Evolutionary conservation across 2,329 filamentous ascomycete species (phyloP).

Genomic region (Penicillium corylophilum): DNA sequence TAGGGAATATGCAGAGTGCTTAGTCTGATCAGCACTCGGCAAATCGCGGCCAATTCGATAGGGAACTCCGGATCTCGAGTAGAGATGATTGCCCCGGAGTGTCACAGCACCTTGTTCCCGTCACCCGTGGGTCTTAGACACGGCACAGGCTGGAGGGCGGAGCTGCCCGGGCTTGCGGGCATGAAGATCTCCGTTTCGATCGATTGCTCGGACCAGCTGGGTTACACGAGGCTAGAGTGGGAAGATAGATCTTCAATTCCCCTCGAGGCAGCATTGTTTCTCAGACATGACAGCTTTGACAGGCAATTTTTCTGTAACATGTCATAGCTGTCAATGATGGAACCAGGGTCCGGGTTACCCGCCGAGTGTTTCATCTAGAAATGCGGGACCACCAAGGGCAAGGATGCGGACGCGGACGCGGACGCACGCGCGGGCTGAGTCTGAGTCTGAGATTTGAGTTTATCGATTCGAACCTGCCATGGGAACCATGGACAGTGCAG

Average conservation of each 20-base stretch:
- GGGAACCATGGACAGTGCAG: neutral
- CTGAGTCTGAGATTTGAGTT: neutral
- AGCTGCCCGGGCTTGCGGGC: slow-evolving; percentile 11
- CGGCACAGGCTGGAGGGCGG: slow-evolving; percentile 15
- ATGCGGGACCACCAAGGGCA: neutral
- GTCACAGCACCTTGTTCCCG: slow-evolving; percentile 9
- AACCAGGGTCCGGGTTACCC: neutral
- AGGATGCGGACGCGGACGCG: too few relatives aligned
- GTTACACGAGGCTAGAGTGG: slow-evolving; percentile 4
- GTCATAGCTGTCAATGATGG: slow-evolving; percentile 1
- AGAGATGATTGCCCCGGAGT: slow-evolving; percentile 9
- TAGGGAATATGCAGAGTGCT: slow-evolving; percentile 3
- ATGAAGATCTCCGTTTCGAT: slow-evolving; percentile 12
- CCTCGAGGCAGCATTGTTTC: neutral
- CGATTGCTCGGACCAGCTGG: slow-evolving; percentile 9
- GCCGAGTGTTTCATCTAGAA: neutral
- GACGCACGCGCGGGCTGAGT: neutral
- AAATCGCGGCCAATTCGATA: slow-evolving; percentile 1
- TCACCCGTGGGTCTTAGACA: slow-evolving; percentile 19
- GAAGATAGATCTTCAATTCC: neutral
- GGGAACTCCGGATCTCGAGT: slow-evolving; percentile 4
- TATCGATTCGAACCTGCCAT: neutral
- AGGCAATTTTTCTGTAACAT: neutral
- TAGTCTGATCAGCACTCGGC: slow-evolving; percentile 1
- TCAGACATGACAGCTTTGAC: neutral